These are phyloP conservation scores for Alternaria sp. DNA, from an alignment of 2,329 filamentous ascomycete genomes.

Conservation along the genomic window DNA sequence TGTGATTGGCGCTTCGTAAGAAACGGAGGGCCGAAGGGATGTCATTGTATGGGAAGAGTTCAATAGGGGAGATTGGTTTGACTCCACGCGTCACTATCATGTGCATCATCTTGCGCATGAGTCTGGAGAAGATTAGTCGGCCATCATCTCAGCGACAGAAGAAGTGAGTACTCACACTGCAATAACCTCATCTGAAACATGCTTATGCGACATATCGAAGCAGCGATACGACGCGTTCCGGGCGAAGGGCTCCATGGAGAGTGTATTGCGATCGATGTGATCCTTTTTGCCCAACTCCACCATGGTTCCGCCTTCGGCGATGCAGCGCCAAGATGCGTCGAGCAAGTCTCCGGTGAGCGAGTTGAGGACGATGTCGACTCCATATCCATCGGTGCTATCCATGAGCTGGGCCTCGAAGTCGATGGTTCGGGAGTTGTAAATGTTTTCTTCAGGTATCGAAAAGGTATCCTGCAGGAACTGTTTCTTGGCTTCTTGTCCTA, in stretches of 20 bases:
- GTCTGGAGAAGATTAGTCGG: too few relatives aligned
- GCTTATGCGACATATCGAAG: background rate
- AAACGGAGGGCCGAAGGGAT: too few relatives aligned
- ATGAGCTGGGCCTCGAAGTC: background rate
- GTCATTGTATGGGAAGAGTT: too few relatives aligned
- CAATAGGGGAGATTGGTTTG: too few relatives aligned
- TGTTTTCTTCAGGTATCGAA: background rate
- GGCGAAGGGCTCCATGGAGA: conserved; percentile 7
- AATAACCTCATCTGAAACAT: background rate
- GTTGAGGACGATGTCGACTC: conserved; percentile 1
- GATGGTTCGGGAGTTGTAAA: background rate
- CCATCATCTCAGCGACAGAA: too few relatives aligned
- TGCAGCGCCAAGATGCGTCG: background rate
- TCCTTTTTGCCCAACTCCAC: conserved; percentile 28
- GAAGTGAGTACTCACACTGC: too few relatives aligned
- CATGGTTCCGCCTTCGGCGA: conserved; percentile 16
- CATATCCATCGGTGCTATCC: background rate
- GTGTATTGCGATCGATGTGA: conserved; percentile 10
- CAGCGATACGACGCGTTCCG: background rate
- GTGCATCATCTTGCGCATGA: too few relatives aligned
- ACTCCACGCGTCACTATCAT: too few relatives aligned
- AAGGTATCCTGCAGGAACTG: background rate
- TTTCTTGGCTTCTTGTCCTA: background rate
- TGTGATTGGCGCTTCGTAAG: conserved; percentile 45
- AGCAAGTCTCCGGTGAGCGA: conserved; percentile 2